Percentiles rank a stretch among this genome's conserved stretches.
Evolutionary conservation across 345 rosid species (phyloP).

Genomic region (Microcos paniculata): DNA sequence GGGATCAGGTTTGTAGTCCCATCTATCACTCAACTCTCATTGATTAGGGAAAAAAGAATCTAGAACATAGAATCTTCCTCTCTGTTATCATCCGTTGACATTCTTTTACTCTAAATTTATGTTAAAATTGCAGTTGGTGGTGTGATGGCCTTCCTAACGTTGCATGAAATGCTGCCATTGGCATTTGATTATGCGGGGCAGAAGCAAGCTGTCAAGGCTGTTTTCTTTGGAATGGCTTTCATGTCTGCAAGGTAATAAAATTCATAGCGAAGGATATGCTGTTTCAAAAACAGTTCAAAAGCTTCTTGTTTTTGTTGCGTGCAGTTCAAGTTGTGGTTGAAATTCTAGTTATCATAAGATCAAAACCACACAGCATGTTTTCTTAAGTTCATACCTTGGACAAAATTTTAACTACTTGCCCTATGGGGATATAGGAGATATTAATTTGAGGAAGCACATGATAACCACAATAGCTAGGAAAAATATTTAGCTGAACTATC

Average conservation of each 20-base stretch:
- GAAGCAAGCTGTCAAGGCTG: constrained; percentile 97
- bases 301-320: background rate
- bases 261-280: background rate
- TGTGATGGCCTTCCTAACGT: constrained; percentile 96
- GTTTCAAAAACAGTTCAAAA: background rate
- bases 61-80: background rate
- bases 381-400: background rate
- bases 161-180: constrained; percentile 97
- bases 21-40: background rate
- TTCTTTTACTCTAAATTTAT: background rate
- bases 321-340: background rate
- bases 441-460: background rate
- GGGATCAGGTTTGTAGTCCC: constrained; percentile 65
- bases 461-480: background rate
- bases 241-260: constrained; percentile 90
- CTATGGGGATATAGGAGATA: background rate
- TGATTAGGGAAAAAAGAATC: background rate
- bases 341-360: background rate
- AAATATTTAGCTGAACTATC: background rate
- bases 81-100: background rate
- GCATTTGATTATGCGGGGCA: constrained; percentile 99
- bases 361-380: too few species aligned
- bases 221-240: constrained; percentile 96
- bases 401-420: background rate
- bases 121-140: constrained; percentile 76